Evolutionary conservation across 208 protist genomes (phyloP).

Genomic region (Trypanosoma melophagium): DNA sequence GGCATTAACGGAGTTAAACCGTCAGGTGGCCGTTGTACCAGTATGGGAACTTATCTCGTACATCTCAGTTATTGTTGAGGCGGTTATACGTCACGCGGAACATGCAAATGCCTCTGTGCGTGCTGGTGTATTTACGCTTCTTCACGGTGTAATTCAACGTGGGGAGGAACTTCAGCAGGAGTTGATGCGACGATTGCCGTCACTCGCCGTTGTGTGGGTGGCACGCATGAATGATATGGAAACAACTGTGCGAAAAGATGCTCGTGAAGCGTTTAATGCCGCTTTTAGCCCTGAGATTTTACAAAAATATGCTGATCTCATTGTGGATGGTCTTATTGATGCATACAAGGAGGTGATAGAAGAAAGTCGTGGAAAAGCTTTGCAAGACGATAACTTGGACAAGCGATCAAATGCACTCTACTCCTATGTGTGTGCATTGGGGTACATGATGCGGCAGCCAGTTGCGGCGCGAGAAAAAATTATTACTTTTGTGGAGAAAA

Average conservation of each 20-base stretch:
- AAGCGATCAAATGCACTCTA: conserved; percentile 61
- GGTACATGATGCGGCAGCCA: conserved; percentile 80
- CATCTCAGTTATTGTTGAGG: conserved; percentile 52
- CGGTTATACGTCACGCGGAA: conserved; percentile 59
- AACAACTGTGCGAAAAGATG: conserved; percentile 44
- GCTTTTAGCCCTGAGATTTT: conserved; percentile 67
- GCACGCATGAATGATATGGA: conserved; percentile 87
- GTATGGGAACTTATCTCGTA: conserved; percentile 51
- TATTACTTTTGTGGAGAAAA: conserved; percentile 56
- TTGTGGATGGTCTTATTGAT: conserved; percentile 44
- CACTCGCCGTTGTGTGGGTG: conserved; percentile 66
- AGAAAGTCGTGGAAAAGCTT: conserved; percentile 34
- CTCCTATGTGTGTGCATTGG: conserved; percentile 62
- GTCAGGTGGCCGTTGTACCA: conserved; percentile 22
- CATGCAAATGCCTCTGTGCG: conserved; percentile 68
- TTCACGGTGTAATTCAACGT: conserved; percentile 50
- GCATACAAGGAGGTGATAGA: conserved; percentile 40
- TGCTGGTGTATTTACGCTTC: conserved; percentile 46
- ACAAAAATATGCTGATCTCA: conserved; percentile 53
- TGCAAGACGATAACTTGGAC: conserved; percentile 76
- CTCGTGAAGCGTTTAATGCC: conserved; percentile 58
- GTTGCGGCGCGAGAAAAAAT: conserved; percentile 52
- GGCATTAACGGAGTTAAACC: conserved; percentile 60
- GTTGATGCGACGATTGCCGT: conserved; percentile 43
- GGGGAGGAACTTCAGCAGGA: conserved; percentile 47